Percentiles rank a stretch among this genome's conserved stretches.
Conservation (phyloP, 352 stramenopile species). For the Pythium volutum region DNA sequence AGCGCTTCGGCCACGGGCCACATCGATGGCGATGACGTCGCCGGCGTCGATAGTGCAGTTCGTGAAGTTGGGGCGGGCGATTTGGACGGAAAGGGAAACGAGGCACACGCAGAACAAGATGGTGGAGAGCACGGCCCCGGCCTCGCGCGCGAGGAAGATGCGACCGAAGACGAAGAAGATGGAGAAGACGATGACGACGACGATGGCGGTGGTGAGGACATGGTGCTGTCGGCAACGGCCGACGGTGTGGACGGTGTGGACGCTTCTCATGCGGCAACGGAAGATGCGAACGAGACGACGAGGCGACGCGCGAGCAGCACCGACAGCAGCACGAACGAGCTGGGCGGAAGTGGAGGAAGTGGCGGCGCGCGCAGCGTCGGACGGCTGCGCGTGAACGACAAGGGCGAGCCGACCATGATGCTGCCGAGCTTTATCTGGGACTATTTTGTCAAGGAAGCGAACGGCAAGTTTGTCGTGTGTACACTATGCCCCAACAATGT, state of each 20-base stretch:
- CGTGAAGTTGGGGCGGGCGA: background rate
- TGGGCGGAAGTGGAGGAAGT: background rate
- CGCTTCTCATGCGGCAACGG: background rate
- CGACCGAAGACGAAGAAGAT: background rate
- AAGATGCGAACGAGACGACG: background rate
- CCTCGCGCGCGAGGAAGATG: background rate
- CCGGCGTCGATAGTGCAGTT: slow-evolving; percentile 3
- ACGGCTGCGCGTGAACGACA: slow-evolving; percentile 37
- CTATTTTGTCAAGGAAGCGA: slow-evolving; percentile 77
- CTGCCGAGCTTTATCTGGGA: slow-evolving; percentile 84
- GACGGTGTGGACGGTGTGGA: background rate
- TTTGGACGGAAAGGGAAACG: background rate
- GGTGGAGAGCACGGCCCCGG: background rate
- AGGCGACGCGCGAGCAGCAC: slow-evolving; percentile 6
- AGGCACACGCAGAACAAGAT: background rate
- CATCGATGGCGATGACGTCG: slow-evolving; percentile 6
- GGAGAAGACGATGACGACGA: background rate
- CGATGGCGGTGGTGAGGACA: background rate
- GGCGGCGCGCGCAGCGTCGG: slow-evolving; percentile 10
- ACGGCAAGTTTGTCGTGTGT: slow-evolving; percentile 77
- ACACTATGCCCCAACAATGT: slow-evolving; percentile 61
- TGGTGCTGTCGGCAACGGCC: background rate
- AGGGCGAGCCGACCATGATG: slow-evolving; percentile 58
- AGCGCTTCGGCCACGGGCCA: background rate
- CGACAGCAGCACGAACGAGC: background rate